Base-by-base conservation (phyloP, 2,329 filamentous ascomycete species). In the Colletotrichum sp. region DNA sequence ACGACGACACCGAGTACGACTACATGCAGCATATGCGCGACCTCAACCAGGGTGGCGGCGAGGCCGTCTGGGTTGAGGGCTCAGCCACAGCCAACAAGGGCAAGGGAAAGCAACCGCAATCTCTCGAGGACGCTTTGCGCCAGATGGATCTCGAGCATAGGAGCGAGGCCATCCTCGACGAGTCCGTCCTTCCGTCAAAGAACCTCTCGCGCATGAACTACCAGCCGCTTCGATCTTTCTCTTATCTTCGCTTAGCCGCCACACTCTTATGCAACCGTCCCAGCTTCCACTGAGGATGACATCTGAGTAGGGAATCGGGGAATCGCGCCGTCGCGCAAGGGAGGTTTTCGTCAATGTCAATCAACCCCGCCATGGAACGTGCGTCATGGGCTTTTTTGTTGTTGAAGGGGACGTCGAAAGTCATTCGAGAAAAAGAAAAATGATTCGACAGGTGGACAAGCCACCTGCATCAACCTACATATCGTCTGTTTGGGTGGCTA, bases 11-110 rank as follows among this genome's bases (percentile, higher is more conserved):
- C 78, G 92, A 95, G 82, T 99, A 99, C 86, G 97, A 99, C 85
- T 99, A 99, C 87, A 99, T 99, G 97, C 97, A 99, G 85, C 97
- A 99, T 85, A 88, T 99, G 90, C 94, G 96, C 71, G 97, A 99
- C 80, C 87, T 99, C n/a, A 93, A 93, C 73, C 85, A 88, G 58
- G 95, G 91, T 8, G 92, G 92, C 28, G 94, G 94, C 34, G 93
- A 96, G 71, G 92, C 94, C 34, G 93, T 96, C 64, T 99, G 98
- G 82, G 90, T 99, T 52, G 96, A 98, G 79, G 90, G 91, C n/a
- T 85, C 88, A 15, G 83, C 88, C n/a, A 83, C 86, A 69, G 90
- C 90, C 71, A 91, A 90, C 78, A 94, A 95, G 84, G 63, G 71
- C 24, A 96, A 96, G 85, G 92, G 89, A 6, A 94, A 95, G 82